Base-by-base conservation (phyloP, 2,329 filamentous ascomycete genomes). In the Balansia obtecta region DNA sequence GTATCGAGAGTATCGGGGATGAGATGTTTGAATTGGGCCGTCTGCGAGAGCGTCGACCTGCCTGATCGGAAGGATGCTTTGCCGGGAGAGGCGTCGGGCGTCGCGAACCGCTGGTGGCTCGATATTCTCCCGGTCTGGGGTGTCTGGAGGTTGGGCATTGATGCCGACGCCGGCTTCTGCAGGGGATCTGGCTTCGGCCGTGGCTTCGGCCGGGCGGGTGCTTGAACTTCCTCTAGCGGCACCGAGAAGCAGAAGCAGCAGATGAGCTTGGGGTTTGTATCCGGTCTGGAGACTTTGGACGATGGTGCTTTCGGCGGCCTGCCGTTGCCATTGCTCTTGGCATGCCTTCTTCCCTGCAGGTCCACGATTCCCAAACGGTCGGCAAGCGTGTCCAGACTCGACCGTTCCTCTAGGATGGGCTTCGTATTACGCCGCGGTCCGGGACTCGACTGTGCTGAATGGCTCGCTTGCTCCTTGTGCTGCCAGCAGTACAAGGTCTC, bases 401-500 rank as follows among this genome's bases (percentile, higher is more conserved):
- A 84, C 48, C 86, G 75, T 51, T 79, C 73, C 57, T 82, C 76
- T 49, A 83, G 66, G 4, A 82, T 77, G 7, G 79, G 74, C 4
- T 76, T 70, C 16, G 70, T 63, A 41, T 63, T 65, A 52, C 61
- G 60, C 41, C 65, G 64, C 4, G 70, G 71, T 1, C 71, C 71
- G 2, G 72, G 70, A 53, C 68, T 74, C 16, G 72, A 73, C 43
- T 64, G 65, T 2, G 72, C 64, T 9, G 74, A 72, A 51, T 65
- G 60, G 57, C 64, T 62, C 50, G 88, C 88, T 66, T 98, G 93
- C 51, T 93, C 88, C 63, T 87, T 90, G 71, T 98, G 93, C 65
- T 96, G 89, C 85, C 87, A 95, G 72, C 91, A 97, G 69, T 89
- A 96, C 46, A 83, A 77, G n/a, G 69, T 73, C 53, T 80, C 76